Evolutionary conservation across 2,329 filamentous ascomycete species (phyloP).

Genomic region (Fusarium avenaceum): DNA sequence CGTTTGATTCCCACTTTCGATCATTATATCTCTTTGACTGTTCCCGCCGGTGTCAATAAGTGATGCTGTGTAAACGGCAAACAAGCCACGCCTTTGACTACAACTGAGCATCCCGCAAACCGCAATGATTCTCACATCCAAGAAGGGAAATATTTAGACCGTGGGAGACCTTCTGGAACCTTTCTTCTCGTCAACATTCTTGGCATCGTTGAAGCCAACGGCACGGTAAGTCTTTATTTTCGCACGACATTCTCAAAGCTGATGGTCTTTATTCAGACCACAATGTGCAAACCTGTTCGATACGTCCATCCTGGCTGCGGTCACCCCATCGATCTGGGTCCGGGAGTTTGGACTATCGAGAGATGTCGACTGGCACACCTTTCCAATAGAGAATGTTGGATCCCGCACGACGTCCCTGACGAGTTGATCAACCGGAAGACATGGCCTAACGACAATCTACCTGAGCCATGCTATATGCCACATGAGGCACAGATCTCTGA

Average conservation of each 20-base stretch:
- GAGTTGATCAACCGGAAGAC: conserved; percentile 8
- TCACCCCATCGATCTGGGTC: conserved; percentile 30
- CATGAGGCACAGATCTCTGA: background rate
- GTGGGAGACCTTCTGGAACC: background rate
- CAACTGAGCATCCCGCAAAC: conserved; percentile 3
- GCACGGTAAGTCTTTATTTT: background rate
- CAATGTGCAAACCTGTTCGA: conserved; percentile 44
- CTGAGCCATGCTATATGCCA: conserved; percentile 6
- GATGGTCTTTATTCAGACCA: background rate
- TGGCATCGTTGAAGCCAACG: background rate
- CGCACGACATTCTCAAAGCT: no score
- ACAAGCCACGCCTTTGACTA: conserved; percentile 1
- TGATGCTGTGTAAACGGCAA: conserved; percentile 23
- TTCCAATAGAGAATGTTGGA: conserved; percentile 41
- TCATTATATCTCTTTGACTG: conserved; percentile 10
- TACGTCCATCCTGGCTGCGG: conserved; percentile 46
- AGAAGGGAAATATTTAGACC: background rate
- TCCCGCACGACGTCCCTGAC: conserved; percentile 14
- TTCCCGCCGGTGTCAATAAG: conserved; percentile 12
- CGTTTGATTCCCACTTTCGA: conserved; percentile 8
- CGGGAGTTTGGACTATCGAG: conserved; percentile 29
- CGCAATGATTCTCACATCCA: background rate
- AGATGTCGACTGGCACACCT: conserved; percentile 27
- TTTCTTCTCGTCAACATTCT: background rate
- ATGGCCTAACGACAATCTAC: conserved; percentile 22